A percentile compares a stretch with the other conserved stretches of the same genome.
These are phyloP conservation scores for Neobulgaria alba DNA, from an alignment of 2,329 filamentous ascomycete genomes.

Conservation along the genomic window DNA sequence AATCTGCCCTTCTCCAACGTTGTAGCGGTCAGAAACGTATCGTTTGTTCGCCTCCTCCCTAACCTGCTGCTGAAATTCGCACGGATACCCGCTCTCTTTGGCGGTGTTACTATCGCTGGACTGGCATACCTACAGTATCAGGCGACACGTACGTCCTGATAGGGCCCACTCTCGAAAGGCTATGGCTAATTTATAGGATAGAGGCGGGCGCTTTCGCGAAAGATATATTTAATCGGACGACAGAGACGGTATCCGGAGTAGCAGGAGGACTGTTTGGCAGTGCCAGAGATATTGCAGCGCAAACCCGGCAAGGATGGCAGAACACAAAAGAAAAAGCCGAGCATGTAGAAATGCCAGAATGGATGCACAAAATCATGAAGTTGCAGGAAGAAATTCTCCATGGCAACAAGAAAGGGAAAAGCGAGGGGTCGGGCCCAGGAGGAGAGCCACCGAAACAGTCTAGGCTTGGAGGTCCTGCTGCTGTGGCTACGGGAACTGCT, in stretches of 20 bases:
- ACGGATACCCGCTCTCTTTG: constrained; percentile 83
- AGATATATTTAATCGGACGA: constrained; percentile 66
- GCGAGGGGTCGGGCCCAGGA: constrained; percentile 35
- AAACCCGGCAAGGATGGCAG: constrained; percentile 73
- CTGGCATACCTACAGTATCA: constrained; percentile 95
- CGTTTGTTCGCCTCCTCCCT: constrained; percentile 62
- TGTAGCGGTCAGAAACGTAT: constrained; percentile 54
- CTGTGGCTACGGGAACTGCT: constrained; percentile 59
- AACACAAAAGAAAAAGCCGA: constrained; percentile 62
- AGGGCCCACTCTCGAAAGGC: not conserved
- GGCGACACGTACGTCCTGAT: constrained; percentile 59
- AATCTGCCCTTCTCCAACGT: constrained; percentile 77
- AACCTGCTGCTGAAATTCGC: constrained; percentile 86
- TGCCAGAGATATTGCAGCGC: constrained; percentile 66
- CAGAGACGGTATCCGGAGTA: constrained; percentile 59
- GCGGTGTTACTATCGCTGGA: constrained; percentile 76
- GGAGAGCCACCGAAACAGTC: constrained; percentile 47
- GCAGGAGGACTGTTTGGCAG: constrained; percentile 64
- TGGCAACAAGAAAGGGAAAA: constrained; percentile 26
- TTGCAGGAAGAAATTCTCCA: constrained; percentile 51
- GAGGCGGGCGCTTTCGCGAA: constrained; percentile 70
- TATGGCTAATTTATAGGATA: constrained; percentile 23
- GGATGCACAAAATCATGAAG: constrained; percentile 67
- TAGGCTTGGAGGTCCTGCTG: constrained; percentile 54
- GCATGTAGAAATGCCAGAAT: constrained; percentile 57